These are phyloP conservation scores for Gossypium sturtianum DNA, from an alignment of 345 rosid species.

Conservation along the genomic window DNA sequence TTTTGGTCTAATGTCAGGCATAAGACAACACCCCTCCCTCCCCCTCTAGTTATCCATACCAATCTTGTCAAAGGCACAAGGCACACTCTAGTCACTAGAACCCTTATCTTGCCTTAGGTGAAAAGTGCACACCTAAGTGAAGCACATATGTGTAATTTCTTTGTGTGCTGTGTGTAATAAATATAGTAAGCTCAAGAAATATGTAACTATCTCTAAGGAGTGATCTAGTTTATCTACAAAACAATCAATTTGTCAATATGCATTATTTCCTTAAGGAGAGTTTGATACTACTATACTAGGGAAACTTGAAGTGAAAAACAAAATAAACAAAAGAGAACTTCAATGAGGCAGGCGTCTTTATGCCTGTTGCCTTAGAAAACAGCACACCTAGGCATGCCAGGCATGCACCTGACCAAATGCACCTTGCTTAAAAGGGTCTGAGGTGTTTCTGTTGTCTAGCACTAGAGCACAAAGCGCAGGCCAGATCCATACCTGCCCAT, in stretches of 20 bases:
- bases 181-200: background rate
- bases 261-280: background rate
- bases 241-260: background rate
- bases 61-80: background rate
- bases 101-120: background rate
- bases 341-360: background rate
- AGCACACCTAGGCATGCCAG: background rate
- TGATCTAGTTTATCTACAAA: background rate
- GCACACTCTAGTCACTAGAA: background rate
- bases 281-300: background rate
- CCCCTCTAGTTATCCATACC: conserved; percentile 28
- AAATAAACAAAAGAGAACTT: background rate
- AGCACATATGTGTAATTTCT: background rate
- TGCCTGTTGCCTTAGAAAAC: background rate
- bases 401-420: background rate
- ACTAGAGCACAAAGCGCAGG: background rate
- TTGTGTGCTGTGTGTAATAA: background rate
- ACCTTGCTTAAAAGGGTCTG: background rate
- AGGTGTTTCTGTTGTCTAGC: background rate
- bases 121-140: background rate
- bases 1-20: too few relatives aligned
- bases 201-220: background rate
- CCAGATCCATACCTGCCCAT: conserved; percentile 69
- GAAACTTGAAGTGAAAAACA: background rate
- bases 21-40: background rate